Base-by-base conservation (phyloP, 805 yeast genomes). In the Debaryomyces maramus region DNA sequence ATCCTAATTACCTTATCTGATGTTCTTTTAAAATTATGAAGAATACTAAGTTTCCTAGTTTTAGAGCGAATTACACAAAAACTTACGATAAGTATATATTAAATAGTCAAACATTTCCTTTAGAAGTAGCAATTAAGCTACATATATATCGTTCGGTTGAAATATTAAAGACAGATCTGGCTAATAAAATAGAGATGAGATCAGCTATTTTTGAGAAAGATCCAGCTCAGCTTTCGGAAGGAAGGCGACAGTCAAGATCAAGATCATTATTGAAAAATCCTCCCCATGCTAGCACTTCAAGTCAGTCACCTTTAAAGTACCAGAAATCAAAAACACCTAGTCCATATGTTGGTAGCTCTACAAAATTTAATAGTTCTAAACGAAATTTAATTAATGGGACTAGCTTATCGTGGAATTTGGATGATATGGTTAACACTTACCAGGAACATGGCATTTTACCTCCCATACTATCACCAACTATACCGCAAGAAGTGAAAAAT, bases 381-480 rank as follows among this genome's bases (percentile, higher is more conserved):
- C 13, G 10, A 10, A 5, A 6, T 28, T 9, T 23, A 6, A 35
- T 14, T 17, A 28, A n/a, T 15, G 23, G 33, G 8, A 34, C 23
- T 16, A 36, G 24, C n/a, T 27, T 47, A 6, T 34, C 56, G 5
- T 66, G 74, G 74, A 67, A 66, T 43, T 45, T 70, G 35, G 72
- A 70, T 34, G 73, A 69, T 15, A 53, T 70, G 57, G 40, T 68
- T 21, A 17, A 50, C 23, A 52, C 63, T 19, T 70, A 67, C 47
- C 53, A 58, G 10, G 63, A 64, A 4, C 46, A 50, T 5, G 68
- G 69, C 3, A 21, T 36, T 2, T 55, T 70, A 31, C 75, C 75
- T 5, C 63, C 67, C 0, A 61, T 60, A 5, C 52, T 70, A 18
- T 66, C 72, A 5, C 75, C 75, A 1, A 61, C 68, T 1, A 44